Conservation (phyloP, 345 rosid genomes). For the Dovyalis caffra region DNA sequence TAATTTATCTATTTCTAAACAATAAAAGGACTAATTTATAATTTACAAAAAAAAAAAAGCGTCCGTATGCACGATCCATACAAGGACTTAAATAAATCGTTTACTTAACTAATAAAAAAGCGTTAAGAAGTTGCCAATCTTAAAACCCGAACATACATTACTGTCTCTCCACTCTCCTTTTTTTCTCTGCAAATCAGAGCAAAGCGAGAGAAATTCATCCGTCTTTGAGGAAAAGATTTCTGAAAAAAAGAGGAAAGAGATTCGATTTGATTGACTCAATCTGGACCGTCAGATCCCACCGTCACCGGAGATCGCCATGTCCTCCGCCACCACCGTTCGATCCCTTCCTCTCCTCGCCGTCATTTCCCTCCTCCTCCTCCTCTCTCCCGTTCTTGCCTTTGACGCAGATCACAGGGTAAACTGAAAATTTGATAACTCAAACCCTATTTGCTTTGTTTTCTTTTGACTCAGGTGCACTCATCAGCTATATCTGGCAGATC, state of each 20-base stretch:
- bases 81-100: too few species aligned
- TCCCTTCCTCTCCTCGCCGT: constrained; percentile 28
- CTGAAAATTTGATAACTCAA: background rate
- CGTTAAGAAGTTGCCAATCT: too few species aligned
- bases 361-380: constrained; percentile 24
- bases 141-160: background rate
- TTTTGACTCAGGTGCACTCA: background rate
- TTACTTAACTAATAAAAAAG: background rate
- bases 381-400: constrained; percentile 55
- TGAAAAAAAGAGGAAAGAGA: background rate
- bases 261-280: background rate
- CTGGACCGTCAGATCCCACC: constrained; percentile 48
- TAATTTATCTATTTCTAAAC: too few species aligned
- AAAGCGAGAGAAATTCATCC: background rate
- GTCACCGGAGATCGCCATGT: constrained; percentile 57
- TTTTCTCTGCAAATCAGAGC: background rate
- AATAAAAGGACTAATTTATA: too few species aligned
- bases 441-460: background rate
- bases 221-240: background rate
- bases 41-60: too few species aligned
- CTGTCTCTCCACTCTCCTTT: background rate
- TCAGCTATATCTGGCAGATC: constrained; percentile 24
- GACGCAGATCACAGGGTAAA: constrained; percentile 96
- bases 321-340: constrained; percentile 28
- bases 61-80: too few species aligned